Evolutionary conservation across 108 stramenopile genomes (phyloP).

Genomic region (Pseudonitzschia delicatissima): DNA sequence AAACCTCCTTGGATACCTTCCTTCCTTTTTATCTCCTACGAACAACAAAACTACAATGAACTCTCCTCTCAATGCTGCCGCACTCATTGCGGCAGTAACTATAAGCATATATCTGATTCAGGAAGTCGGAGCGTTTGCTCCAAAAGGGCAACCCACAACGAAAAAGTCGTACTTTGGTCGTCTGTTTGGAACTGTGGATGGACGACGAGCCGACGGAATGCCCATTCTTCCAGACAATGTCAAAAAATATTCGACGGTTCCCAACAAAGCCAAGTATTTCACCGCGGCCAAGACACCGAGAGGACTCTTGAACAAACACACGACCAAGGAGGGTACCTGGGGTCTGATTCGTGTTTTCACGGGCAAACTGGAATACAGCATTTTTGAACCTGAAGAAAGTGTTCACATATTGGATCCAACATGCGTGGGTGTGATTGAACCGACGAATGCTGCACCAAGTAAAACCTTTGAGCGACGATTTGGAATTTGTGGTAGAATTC

Average conservation of each 20-base stretch:
- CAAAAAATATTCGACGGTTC: constrained; percentile 48
- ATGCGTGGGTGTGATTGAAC: constrained; percentile 40
- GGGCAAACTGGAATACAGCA: constrained; percentile 41
- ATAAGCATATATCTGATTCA: too few relatives aligned
- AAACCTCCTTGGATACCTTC: too few relatives aligned
- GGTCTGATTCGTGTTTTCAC: constrained; percentile 40
- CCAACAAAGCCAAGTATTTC: constrained; percentile 26
- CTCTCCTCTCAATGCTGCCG: too few relatives aligned
- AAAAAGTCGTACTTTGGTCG: too few relatives aligned
- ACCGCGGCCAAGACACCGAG: constrained; percentile 31
- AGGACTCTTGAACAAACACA: constrained; percentile 45
- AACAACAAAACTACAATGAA: too few relatives aligned
- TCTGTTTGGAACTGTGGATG: background rate
- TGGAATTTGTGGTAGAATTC: constrained; percentile 60
- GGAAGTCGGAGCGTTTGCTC: too few relatives aligned
- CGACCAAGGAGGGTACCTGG: constrained; percentile 62
- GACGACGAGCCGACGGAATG: constrained; percentile 23
- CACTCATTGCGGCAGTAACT: too few relatives aligned
- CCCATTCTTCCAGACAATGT: constrained; percentile 37
- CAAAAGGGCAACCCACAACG: too few relatives aligned
- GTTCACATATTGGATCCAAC: constrained; percentile 2
- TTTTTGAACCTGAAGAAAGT: background rate
- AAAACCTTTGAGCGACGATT: constrained; percentile 38
- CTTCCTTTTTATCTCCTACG: too few relatives aligned
- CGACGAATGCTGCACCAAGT: constrained; percentile 44